These are phyloP conservation scores for Lentinula aciculospora DNA, from an alignment of 768 basidiomycete species.

Conservation along the genomic window DNA sequence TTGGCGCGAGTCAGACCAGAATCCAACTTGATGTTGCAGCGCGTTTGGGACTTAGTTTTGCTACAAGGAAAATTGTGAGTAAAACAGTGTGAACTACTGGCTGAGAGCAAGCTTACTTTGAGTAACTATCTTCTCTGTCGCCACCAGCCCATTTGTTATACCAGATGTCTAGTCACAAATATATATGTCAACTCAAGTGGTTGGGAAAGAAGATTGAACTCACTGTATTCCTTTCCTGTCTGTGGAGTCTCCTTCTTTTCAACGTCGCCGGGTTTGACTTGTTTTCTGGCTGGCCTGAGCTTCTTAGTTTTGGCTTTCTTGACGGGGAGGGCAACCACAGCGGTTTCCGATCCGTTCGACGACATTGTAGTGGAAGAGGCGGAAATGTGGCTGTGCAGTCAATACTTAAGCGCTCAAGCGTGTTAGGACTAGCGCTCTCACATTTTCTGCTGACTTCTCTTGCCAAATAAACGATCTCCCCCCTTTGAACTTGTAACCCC, in stretches of 20 bases:
- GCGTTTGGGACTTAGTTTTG: conserved; percentile 91
- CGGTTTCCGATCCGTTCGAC: conserved; percentile 5
- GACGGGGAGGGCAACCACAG: not conserved
- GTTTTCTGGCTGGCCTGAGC: conserved; percentile 87
- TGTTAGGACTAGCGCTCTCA: too few relatives aligned
- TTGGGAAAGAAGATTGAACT: conserved; percentile 22
- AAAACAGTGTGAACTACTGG: not conserved
- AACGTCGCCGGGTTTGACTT: conserved; percentile 87
- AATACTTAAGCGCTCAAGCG: not conserved
- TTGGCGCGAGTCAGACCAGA: conserved; percentile 93
- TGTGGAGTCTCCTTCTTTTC: conserved; percentile 85
- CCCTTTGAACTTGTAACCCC: too few relatives aligned
- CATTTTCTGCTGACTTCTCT: too few relatives aligned
- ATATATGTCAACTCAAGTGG: conserved; percentile 2
- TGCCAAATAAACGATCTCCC: too few relatives aligned
- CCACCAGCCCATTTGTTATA: conserved; percentile 99
- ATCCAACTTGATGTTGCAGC: conserved; percentile 85
- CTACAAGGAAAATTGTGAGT: conserved; percentile 28
- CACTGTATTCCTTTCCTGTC: conserved; percentile 95
- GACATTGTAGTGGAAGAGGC: not conserved
- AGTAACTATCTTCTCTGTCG: conserved; percentile 93
- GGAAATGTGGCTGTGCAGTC: not conserved
- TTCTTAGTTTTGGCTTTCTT: conserved; percentile 46
- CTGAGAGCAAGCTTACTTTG: conserved; percentile 58
- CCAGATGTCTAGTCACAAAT: conserved; percentile 82